Evolutionary conservation across 192 early-diverging fungal genomes (phyloP).

Genomic region (Podila minutissima): DNA sequence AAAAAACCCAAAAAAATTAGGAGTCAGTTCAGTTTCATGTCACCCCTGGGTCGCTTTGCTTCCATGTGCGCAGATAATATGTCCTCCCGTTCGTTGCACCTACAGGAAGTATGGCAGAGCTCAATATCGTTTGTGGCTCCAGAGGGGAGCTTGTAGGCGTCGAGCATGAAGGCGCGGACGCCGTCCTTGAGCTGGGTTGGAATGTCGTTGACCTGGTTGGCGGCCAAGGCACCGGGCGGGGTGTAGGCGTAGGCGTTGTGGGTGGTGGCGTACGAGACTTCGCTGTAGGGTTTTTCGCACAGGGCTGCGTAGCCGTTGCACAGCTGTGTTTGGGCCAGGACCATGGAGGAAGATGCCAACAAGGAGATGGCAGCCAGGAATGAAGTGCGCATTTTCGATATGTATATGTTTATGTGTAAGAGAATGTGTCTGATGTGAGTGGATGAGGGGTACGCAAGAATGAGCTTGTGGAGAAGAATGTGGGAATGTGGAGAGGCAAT

Average conservation of each 20-base stretch:
- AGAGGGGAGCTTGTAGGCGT: conserved; percentile 52
- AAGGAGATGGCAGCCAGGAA: conserved; percentile 20
- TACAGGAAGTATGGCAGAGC: conserved; percentile 77
- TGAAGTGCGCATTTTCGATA: conserved; percentile 23
- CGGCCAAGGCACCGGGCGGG: conserved; percentile 62
- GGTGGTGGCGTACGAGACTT: conserved; percentile 73
- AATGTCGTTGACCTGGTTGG: conserved; percentile 75
- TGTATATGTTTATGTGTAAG: neutral
- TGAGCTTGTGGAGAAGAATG: neutral
- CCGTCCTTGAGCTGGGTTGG: conserved; percentile 75
- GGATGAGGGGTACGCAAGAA: neutral
- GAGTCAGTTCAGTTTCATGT: neutral
- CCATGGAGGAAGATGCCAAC: conserved; percentile 7
- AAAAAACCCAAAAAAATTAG: neutral
- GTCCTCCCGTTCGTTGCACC: neutral
- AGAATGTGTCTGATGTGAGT: neutral
- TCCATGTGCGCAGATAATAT: neutral
- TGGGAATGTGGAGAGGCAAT: neutral
- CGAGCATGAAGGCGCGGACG: conserved; percentile 79
- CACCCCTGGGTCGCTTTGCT: neutral
- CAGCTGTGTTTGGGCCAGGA: conserved; percentile 13
- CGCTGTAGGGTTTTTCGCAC: conserved; percentile 69
- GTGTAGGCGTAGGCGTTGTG: conserved; percentile 77
- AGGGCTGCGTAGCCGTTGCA: conserved; percentile 79
- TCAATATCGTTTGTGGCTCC: conserved; percentile 47